Evolutionary conservation across 768 basidiomycete species (phyloP).

Genomic region (Hortiboletus campestris): DNA sequence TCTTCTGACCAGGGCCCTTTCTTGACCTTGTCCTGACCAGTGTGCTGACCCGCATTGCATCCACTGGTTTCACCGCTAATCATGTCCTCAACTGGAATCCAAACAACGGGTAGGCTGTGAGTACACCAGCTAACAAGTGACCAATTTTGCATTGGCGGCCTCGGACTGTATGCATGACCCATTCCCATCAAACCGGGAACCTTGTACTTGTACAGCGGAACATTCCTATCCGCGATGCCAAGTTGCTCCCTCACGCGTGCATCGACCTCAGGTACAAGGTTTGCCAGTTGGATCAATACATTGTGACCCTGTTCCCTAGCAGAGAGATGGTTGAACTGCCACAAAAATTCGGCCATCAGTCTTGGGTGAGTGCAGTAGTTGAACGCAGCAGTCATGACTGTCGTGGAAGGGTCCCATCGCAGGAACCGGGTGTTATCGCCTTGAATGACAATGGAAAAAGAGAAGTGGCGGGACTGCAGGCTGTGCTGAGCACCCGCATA

Average conservation of each 20-base stretch:
- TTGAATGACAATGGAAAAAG: conserved; percentile 32
- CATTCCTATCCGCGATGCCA: neutral
- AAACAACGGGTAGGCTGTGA: no score
- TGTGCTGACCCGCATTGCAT: no score
- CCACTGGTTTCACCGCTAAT: no score
- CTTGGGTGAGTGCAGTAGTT: neutral
- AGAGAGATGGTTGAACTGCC: neutral
- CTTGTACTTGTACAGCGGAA: neutral
- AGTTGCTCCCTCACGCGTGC: neutral
- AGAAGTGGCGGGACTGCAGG: no score
- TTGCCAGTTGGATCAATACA: neutral
- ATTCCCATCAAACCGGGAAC: neutral
- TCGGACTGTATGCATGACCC: neutral
- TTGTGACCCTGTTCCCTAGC: neutral
- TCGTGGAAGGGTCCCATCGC: conserved; percentile 32
- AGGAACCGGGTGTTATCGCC: conserved; percentile 29
- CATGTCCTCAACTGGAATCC: no score
- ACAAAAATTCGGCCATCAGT: neutral
- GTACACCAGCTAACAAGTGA: no score
- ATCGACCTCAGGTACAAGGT: neutral
- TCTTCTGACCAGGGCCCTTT: no score
- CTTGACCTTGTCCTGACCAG: no score
- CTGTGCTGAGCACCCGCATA: conserved; percentile 24
- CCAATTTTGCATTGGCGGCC: neutral
- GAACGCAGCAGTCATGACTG: neutral